Evolutionary conservation across 2,329 filamentous ascomycete species (phyloP).

Genomic region (Blastomyces parvus): DNA sequence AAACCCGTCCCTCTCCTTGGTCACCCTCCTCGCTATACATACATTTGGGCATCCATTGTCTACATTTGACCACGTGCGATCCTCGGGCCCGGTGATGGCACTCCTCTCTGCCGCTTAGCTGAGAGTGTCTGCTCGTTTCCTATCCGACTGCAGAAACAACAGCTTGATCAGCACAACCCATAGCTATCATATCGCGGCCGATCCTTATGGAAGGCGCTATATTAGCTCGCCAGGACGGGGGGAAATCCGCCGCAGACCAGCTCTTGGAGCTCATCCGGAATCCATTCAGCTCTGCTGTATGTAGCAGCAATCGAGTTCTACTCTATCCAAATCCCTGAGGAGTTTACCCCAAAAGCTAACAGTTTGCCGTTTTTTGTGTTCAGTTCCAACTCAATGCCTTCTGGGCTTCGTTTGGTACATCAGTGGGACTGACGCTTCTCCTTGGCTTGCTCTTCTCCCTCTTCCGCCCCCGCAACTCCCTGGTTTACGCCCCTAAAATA

Average conservation of each 20-base stretch:
- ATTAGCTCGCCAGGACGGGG: background rate
- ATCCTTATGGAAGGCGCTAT: conserved; percentile 2
- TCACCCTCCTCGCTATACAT: background rate
- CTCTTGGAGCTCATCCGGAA: conserved; percentile 38
- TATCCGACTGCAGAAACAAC: background rate
- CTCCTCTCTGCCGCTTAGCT: background rate
- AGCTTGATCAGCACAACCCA: background rate
- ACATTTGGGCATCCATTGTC: no score
- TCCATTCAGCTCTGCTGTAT: conserved; percentile 37
- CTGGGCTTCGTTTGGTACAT: conserved; percentile 69
- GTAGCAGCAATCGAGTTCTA: conserved; percentile 14
- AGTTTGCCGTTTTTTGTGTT: conserved; percentile 10
- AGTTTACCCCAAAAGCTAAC: background rate
- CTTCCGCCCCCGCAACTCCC: conserved; percentile 78
- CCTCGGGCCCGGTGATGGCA: background rate
- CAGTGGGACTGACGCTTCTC: conserved; percentile 61
- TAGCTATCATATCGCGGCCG: background rate
- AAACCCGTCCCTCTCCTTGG: background rate
- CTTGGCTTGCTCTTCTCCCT: conserved; percentile 78
- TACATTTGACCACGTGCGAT: background rate
- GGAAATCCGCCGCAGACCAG: conserved; percentile 24
- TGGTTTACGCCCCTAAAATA: conserved; percentile 88
- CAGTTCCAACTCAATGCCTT: conserved; percentile 55
- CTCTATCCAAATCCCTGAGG: background rate
- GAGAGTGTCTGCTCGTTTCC: background rate